Base-by-base conservation (phyloP, 2,329 filamentous ascomycete species). In the Fusarium metavorans region DNA sequence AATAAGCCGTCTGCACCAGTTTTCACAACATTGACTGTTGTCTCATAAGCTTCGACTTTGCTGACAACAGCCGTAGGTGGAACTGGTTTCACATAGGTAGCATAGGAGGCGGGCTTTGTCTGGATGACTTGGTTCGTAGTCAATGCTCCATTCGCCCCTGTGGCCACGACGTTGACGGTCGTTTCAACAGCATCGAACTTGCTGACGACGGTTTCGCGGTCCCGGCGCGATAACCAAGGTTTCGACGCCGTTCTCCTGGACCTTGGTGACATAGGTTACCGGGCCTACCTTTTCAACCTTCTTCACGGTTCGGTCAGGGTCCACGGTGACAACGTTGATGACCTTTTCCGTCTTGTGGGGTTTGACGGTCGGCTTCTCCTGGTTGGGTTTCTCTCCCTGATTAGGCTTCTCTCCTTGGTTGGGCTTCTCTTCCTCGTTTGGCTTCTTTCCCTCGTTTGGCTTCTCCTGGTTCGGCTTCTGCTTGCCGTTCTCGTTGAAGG, bases 281-380 rank as follows among this genome's bases (percentile, higher is more conserved):
- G 77, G 74, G 11, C 34, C 73, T 34, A 77, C 37, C 34, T 77
- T 72, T 30, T 79, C 66, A 10, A 79, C 67, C 27, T 76, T 68
- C 39, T 78, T 74, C 5, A 76, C 63, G 1, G 77, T 79, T n/a
- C 63, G 58, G 11, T 76, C 77, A 16, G 73, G 52, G 34, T 76
- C 65, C 10, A 76, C 67, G 2, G 48, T 75, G 5, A 79, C 73
- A 2, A 78, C 65, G 23, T 79, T 58, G n/a, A 79, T 62, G 27
- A 79, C 71, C 48, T 72, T 74, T 30, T 45, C n/a, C n/a, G n/a
- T n/a, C n/a, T n/a, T n/a, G n/a, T n/a, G n/a, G n/a, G 76, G 73
- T 25, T 77, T 76, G 25, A 64, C 58, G 4, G 60, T 64, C 16
- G 69, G 64, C 6, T 37, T 48, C 23, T 14, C 4, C 43, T 48